These are phyloP conservation scores for Scutellaria galericulata DNA, from an alignment of 257 asterid species.

Conservation along the genomic window DNA sequence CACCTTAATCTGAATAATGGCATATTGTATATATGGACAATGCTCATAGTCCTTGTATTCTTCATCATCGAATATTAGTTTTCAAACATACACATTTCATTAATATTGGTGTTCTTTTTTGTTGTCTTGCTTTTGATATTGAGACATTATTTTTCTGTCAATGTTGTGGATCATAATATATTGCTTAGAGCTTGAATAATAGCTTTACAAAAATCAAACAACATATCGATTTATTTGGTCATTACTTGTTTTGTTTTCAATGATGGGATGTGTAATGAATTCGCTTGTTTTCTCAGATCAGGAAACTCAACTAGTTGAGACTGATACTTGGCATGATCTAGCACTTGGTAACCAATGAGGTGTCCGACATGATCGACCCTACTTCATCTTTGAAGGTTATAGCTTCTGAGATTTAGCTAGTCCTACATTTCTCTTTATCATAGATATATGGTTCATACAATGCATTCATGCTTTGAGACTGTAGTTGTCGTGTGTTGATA, in stretches of 20 bases:
- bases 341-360: slow-evolving; percentile 56
- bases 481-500: not conserved
- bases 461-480: not conserved
- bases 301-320: slow-evolving; percentile 61
- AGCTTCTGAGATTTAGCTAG: not conserved
- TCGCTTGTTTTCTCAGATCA: slow-evolving; percentile 53
- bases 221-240: not conserved
- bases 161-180: not conserved
- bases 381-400: slow-evolving; percentile 13
- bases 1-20: not conserved
- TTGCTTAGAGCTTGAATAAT: not conserved
- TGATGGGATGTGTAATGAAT: not conserved
- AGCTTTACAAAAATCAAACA: not conserved
- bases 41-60: not conserved
- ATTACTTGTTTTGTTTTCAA: not conserved
- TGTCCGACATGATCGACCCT: not conserved
- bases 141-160: not conserved
- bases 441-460: not conserved
- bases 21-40: not conserved
- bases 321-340: slow-evolving; percentile 72
- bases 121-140: not conserved
- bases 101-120: not conserved
- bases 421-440: not conserved
- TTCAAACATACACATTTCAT: not conserved
- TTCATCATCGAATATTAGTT: not conserved